phyloP scores from a whole-genome alignment of 140 eudicot species.

The Cichorium intybus region DNA sequence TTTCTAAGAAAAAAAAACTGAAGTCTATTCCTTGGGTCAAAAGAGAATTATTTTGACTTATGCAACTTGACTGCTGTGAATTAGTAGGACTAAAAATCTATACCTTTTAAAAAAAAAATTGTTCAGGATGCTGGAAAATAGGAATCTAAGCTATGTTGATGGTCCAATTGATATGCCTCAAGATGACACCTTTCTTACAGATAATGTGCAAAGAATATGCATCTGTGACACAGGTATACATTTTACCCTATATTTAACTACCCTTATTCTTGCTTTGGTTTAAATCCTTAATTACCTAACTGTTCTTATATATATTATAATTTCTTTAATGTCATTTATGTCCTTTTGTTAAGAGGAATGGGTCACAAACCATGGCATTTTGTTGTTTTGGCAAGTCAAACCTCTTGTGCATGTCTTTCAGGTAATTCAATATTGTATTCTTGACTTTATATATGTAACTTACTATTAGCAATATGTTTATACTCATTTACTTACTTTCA shows the following conservation, averaged over 20 bases:
- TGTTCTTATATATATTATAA: neutral
- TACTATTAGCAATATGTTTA: neutral
- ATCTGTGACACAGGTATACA: conserved; percentile 82
- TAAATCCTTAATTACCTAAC: neutral
- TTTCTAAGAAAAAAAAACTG: neutral
- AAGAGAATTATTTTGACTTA: conserved; percentile 3
- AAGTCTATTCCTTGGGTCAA: neutral
- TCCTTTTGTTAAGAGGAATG: conserved; percentile 68
- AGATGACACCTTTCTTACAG: conserved; percentile 63
- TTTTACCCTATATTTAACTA: conserved; percentile 10
- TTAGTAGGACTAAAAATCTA: neutral
- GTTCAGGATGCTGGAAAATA: conserved; percentile 83
- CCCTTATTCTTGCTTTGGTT: conserved; percentile 1
- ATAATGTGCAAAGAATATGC: conserved; percentile 71
- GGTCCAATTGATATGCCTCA: conserved; percentile 82
- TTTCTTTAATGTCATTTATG: neutral
- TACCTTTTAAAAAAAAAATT: neutral
- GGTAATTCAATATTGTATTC: conserved; percentile 38
- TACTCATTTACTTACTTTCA: neutral
- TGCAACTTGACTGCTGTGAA: conserved; percentile 8
- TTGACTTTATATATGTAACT: conserved; percentile 3
- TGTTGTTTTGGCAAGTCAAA: conserved; percentile 97
- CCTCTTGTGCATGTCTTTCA: conserved; percentile 93
- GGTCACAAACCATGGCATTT: conserved; percentile 69
- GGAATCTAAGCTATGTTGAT: conserved; percentile 81